A percentile compares a stretch with the other conserved stretches of the same genome.
Conservation (phyloP, 306 rosid genomes). For the Pterocarpus macrocarpus region DNA sequence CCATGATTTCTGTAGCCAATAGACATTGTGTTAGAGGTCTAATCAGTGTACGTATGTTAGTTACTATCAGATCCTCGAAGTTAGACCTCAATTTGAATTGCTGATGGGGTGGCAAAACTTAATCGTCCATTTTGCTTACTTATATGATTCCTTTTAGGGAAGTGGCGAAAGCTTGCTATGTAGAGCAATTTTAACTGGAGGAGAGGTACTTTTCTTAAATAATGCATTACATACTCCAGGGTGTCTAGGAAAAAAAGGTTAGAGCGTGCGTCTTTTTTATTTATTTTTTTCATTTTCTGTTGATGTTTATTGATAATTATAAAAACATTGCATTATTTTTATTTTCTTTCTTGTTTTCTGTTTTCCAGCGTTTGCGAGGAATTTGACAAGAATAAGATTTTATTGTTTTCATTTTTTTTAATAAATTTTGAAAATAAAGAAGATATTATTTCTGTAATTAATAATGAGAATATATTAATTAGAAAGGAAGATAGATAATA, state of each 20-base stretch:
- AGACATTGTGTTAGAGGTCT: conserved; percentile 14
- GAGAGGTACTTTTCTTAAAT: not conserved
- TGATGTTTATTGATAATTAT: not conserved
- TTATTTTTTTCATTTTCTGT: no score
- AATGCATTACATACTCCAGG: not conserved
- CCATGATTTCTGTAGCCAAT: conserved; percentile 39
- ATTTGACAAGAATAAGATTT: no score
- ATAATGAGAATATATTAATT: no score
- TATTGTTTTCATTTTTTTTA: no score
- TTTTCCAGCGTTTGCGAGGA: no score
- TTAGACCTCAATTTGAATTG: conserved; percentile 32
- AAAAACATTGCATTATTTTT: not conserved
- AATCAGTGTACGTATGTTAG: conserved; percentile 40
- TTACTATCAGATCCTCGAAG: conserved; percentile 21
- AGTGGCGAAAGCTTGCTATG: not conserved
- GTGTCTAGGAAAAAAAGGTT: not conserved
- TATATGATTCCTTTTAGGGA: not conserved
- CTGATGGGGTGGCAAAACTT: not conserved
- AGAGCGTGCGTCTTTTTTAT: not conserved
- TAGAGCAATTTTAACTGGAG: conserved; percentile 11
- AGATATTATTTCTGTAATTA: no score
- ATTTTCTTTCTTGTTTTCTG: no score
- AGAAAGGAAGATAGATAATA: no score
- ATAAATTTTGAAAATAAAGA: no score
- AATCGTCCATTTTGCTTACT: conserved; percentile 11